Evolutionary conservation across 768 basidiomycete genomes (phyloP), one percentile per base, ranked within the genome.

Genomic region (Paxillus involutus): DNA sequence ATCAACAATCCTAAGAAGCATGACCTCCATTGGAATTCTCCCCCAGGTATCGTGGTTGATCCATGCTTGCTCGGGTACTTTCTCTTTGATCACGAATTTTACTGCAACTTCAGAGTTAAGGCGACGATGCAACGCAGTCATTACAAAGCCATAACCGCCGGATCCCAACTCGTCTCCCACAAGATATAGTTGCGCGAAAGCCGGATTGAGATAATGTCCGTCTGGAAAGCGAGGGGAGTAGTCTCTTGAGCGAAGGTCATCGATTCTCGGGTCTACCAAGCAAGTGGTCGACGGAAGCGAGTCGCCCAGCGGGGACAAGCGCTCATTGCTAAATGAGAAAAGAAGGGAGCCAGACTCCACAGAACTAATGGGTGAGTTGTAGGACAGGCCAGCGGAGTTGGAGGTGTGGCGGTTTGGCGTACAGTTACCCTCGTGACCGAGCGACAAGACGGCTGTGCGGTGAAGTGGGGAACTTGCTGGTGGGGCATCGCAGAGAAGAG

Each of bases 131-230:
- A 77, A 72, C 10, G 92, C 94, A 3, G 89, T 88, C 81, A 96
- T 90, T 26, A 98, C 95, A 67, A 98, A 97, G 2, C 94, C 94
- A 66, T 94, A 98, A 16, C 94, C 94, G 42, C 95, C 95, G 10
- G 86, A 85, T 40, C 95, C 95, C 24, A 98, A 78, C 66, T 91
- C 87, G 59, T 89, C 89, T 36, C 80, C 81, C 21, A 90, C 81
- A 36, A 75, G 66, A 62, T 90, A 92, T 44, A 64, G 64, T 40
- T 71, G 73, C 45, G 81, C 81, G 61, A 93, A 93, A 42, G 75
- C 73, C 6, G 77, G 64, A 61, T 85, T 76, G 44, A 93, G 79
- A 35, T 64, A 63, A 67, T 93, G 89, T 1, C 77, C 80, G 4
- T 67, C 61, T 1, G 85, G 83, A 63, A 93, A 91, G 19, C 77